Evolutionary conservation across 805 yeast species (phyloP), one percentile per base, ranked within the genome.

Genomic region (Sporopachydermia lactativora): DNA sequence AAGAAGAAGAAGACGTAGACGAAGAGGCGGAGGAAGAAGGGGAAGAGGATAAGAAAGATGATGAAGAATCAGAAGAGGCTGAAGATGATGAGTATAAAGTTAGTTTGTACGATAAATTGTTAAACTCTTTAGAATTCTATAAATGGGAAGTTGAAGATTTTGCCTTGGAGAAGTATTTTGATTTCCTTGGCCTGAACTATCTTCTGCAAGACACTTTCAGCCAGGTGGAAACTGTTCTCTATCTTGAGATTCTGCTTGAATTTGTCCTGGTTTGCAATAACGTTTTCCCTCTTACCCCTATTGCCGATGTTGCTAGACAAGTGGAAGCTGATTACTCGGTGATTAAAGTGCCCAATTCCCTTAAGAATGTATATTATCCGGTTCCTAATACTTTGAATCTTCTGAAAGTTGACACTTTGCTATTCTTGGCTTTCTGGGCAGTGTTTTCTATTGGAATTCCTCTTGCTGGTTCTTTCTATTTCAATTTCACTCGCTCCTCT

Each of bases 401-500:
- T 48, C 41, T 37, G 19, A 38, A 17, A 38, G 41, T 4, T 43
- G 17, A 35, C 8, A 35, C 52, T 40, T 55, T 55, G 57, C 19
- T 39, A 37, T 58, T 61, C 2, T 16, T 57, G 18, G 28, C 47
- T 6, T 41, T 50, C 15, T 58, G 57, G 57, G 36, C 41, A 17
- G 35, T 34, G 2, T 43, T 47, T 4, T 41, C 51, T 18, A 42
- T 58, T 15, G 39, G 38, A 14, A 28, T 53, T 6, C 65, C 66
- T 13, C 41, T 56, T 41, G 34, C 51, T 4, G 41, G 45, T 13
- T 43, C 62, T 8, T 53, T 45, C 42, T 50, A 52, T 28, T 39
- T 60, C 45, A 62, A 61, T 46, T 61, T 60, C 49, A 52, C 61
- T 18, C 42, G 45, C 15, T 42, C 42, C 37, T 17, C 41, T 38